Conservation (phyloP, 208 protist genomes). For the Trypanosoma boissoni region DNA sequence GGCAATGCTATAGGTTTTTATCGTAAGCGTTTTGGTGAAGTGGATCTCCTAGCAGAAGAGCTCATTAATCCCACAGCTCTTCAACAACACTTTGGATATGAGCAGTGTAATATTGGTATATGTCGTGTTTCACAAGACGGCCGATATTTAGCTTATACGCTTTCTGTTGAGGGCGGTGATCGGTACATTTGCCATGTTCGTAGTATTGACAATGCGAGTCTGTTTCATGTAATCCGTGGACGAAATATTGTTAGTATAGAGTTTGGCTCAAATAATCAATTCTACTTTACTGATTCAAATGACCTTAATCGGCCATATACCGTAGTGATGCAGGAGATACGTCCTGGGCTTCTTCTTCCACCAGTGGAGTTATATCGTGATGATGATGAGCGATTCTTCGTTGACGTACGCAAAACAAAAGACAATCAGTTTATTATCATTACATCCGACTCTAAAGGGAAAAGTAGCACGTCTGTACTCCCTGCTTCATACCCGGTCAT, state of each 20-base stretch:
- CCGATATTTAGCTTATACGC: constrained; percentile 86
- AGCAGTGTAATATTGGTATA: constrained; percentile 80
- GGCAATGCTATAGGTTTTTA: constrained; percentile 84
- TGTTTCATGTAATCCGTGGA: constrained; percentile 89
- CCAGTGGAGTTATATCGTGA: constrained; percentile 86
- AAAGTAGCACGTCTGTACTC: constrained; percentile 67
- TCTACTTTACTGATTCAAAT: constrained; percentile 91
- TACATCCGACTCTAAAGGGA: constrained; percentile 88
- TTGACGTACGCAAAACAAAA: constrained; percentile 88
- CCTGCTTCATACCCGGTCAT: constrained; percentile 84
- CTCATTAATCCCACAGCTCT: constrained; percentile 86
- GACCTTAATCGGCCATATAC: constrained; percentile 82
- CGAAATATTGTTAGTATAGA: constrained; percentile 91
- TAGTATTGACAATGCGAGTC: constrained; percentile 83
- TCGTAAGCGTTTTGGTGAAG: constrained; percentile 81
- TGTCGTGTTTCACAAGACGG: constrained; percentile 89
- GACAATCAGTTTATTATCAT: constrained; percentile 80
- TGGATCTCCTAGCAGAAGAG: constrained; percentile 83
- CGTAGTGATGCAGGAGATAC: constrained; percentile 89
- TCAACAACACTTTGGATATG: constrained; percentile 89
- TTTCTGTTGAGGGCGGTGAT: constrained; percentile 86
- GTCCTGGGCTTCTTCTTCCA: constrained; percentile 78
- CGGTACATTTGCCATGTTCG: constrained; percentile 90
- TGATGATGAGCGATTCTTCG: constrained; percentile 88
- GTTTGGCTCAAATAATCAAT: constrained; percentile 79